A percentile compares a stretch with the other conserved stretches of the same genome.
Conservation (phyloP, 2,329 filamentous ascomycete genomes). For the Trichoderma harzianum region DNA sequence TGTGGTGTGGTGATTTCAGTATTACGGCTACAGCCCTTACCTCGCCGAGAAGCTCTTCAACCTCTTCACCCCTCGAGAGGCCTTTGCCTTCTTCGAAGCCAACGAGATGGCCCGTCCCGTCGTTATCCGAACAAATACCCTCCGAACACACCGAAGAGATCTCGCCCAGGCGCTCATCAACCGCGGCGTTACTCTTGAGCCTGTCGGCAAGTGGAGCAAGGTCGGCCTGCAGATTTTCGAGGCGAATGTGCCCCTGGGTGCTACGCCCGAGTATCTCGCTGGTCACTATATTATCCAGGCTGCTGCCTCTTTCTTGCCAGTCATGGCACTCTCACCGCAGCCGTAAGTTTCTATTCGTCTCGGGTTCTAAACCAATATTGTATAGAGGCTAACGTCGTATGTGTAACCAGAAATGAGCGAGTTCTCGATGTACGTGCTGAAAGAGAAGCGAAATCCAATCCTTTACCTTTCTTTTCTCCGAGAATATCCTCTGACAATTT, state of each 20-base stretch:
- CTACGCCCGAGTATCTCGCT: conserved; percentile 94
- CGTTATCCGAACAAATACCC: conserved; percentile 94
- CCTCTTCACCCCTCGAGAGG: conserved; percentile 88
- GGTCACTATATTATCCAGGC: conserved; percentile 98
- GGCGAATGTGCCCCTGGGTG: conserved; percentile 77
- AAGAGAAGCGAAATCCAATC: too few species aligned
- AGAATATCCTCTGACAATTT: too few species aligned
- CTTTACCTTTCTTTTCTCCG: too few species aligned
- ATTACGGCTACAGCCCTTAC: conserved; percentile 94
- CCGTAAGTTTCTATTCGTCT: conserved; percentile 30
- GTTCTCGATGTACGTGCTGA: too few species aligned
- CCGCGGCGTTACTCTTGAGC: conserved; percentile 91
- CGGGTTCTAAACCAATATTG: neutral
- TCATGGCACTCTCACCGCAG: conserved; percentile 95
- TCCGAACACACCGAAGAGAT: conserved; percentile 72
- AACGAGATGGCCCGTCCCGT: conserved; percentile 94
- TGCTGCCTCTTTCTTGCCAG: conserved; percentile 91
- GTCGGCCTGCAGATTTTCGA: conserved; percentile 97
- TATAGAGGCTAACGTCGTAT: neutral
- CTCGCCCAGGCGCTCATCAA: conserved; percentile 93
- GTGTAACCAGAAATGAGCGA: conserved; percentile 65
- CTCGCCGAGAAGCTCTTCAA: conserved; percentile 95
- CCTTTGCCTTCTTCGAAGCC: conserved; percentile 97
- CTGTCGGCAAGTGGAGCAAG: conserved; percentile 98
- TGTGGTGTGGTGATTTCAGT: conserved; percentile 35